These are phyloP conservation scores for Penicillium sp. DNA, from an alignment of 2,329 filamentous ascomycete species.

Conservation along the genomic window DNA sequence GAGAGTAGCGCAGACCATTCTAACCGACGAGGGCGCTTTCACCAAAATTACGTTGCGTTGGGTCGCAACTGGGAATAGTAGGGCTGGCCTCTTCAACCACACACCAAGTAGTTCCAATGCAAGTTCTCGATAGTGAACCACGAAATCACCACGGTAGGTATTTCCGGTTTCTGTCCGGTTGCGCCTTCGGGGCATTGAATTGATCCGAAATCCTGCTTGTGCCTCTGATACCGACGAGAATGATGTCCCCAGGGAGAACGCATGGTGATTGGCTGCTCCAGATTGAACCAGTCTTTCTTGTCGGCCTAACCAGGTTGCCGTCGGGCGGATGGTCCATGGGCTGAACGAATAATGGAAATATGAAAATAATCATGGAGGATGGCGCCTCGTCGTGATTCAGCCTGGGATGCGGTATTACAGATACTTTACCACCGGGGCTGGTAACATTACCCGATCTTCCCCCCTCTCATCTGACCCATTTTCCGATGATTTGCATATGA, in stretches of 20 bases:
- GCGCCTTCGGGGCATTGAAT: not conserved
- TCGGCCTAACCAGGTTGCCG: conserved; percentile 3
- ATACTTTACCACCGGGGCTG: not conserved
- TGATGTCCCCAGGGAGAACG: not conserved
- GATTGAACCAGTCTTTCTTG: not conserved
- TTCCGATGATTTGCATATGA: not conserved
- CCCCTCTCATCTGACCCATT: not conserved
- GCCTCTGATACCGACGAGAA: not conserved
- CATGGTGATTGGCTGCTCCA: not conserved
- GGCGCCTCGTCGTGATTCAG: not conserved
- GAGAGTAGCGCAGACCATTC: too few relatives aligned
- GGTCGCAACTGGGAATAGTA: too few relatives aligned
- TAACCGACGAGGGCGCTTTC: not conserved
- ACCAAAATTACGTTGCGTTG: too few relatives aligned
- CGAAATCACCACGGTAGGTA: not conserved
- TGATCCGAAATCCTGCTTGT: conserved; percentile 6
- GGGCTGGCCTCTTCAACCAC: too few relatives aligned
- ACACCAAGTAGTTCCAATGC: not conserved
- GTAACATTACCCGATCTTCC: too few relatives aligned
- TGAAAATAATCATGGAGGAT: too few relatives aligned
- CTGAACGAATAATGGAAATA: not conserved
- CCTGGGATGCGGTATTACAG: not conserved
- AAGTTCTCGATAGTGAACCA: not conserved
- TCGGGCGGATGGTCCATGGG: not conserved
- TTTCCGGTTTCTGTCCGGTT: not conserved